Conservation (phyloP, 495 filamentous ascomycete genomes). For the Oidiodendron maius region DNA sequence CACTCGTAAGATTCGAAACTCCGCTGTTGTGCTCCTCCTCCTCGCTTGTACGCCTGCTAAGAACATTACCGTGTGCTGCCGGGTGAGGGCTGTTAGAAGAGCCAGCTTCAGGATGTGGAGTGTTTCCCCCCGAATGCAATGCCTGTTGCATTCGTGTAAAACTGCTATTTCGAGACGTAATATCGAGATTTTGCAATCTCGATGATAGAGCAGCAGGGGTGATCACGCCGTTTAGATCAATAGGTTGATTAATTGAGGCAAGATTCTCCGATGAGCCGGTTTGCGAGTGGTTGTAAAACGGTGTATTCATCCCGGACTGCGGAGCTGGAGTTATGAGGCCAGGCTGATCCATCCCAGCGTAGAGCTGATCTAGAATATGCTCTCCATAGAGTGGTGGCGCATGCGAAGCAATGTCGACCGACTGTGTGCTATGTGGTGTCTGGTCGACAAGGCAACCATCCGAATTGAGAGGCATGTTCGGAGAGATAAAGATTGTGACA, state of each 20-base stretch:
- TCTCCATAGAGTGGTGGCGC: conserved; percentile 86
- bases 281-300: conserved; percentile 68
- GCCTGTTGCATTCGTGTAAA: conserved; percentile 16
- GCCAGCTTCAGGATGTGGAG: conserved; percentile 18
- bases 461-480: conserved; percentile 77
- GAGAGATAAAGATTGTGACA: conserved; percentile 88
- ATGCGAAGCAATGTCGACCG: conserved; percentile 37
- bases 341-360: conserved; percentile 71
- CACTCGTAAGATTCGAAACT: conserved; percentile 31
- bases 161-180: conserved; percentile 27
- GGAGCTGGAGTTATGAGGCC: conserved; percentile 72
- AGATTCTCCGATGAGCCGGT: conserved; percentile 77
- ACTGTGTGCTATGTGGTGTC: conserved; percentile 34
- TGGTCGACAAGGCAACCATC: conserved; percentile 63
- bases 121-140: conserved; percentile 18
- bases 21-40: conserved; percentile 37
- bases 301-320: conserved; percentile 67
- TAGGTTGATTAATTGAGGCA: conserved; percentile 26
- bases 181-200: conserved; percentile 54
- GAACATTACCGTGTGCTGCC: conserved; percentile 30
- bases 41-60: conserved; percentile 49
- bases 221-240: conserved; percentile 39
- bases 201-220: conserved; percentile 56
- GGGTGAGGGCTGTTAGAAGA: conserved; percentile 22
- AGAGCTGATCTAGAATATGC: conserved; percentile 82